phyloP scores from a whole-genome alignment of 2,329 filamentous ascomycete genomes.

The Malbranchea cinnamomea region DNA sequence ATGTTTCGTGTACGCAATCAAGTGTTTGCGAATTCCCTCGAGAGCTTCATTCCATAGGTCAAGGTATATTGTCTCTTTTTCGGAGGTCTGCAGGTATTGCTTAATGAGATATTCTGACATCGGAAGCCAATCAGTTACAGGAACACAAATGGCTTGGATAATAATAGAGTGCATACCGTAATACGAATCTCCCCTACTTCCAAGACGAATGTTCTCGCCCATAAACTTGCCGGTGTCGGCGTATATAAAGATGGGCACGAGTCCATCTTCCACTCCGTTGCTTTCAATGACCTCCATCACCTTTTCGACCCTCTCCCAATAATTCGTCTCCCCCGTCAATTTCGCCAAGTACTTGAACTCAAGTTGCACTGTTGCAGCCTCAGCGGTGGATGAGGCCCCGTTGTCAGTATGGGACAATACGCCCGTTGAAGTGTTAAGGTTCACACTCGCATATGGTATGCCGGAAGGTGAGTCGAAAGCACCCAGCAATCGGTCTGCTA shows the following conservation, averaged over 20 bases:
- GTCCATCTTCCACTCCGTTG: conserved; percentile 61
- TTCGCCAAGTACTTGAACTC: conserved; percentile 97
- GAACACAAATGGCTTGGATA: neutral
- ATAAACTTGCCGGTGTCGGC: conserved; percentile 64
- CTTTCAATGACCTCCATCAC: conserved; percentile 84
- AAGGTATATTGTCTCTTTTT: conserved; percentile 69
- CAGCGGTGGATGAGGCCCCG: conserved; percentile 84
- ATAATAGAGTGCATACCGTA: conserved; percentile 39
- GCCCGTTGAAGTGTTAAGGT: conserved; percentile 61
- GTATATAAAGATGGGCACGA: conserved; percentile 84
- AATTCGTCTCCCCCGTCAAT: conserved; percentile 78
- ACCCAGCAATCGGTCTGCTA: conserved; percentile 72
- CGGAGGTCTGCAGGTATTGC: conserved; percentile 87
- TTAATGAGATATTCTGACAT: conserved; percentile 80
- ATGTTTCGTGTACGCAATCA: conserved; percentile 74
- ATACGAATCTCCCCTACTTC: conserved; percentile 90
- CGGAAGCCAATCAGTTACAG: conserved; percentile 4
- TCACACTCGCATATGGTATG: conserved; percentile 80
- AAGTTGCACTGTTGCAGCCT: conserved; percentile 81
- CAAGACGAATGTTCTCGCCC: conserved; percentile 74
- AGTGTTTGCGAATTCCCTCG: conserved; percentile 72
- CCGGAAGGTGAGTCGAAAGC: conserved; percentile 82
- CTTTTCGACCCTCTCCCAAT: conserved; percentile 83
- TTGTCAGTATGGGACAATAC: conserved; percentile 69
- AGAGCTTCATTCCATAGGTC: conserved; percentile 89